A percentile compares a stretch with the other conserved stretches of the same genome.
Evolutionary conservation across 2,329 filamentous ascomycete genomes (phyloP).

Genomic region (Anthostomella pinea): DNA sequence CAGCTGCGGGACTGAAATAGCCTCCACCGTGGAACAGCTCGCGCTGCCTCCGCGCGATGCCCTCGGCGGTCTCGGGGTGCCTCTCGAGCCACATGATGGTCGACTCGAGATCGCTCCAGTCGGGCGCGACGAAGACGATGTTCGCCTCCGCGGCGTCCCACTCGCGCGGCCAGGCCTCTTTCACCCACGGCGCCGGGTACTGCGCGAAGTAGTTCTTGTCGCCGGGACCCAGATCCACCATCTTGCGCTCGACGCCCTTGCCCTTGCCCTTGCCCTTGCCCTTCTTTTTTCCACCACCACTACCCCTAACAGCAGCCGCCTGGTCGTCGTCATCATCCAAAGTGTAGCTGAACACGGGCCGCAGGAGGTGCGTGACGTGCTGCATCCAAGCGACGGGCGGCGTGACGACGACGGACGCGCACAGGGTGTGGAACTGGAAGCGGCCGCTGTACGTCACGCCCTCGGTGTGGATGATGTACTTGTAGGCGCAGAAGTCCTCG

Average conservation of each 20-base stretch:
- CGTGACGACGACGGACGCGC: constrained; percentile 45
- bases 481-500: constrained; percentile 50
- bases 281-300: too few species aligned
- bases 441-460: constrained; percentile 52
- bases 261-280: too few species aligned
- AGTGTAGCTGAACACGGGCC: constrained; percentile 41
- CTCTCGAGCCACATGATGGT: constrained; percentile 44
- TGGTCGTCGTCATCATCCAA: too few species aligned
- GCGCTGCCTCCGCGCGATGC: constrained; percentile 47
- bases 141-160: constrained; percentile 24
- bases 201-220: constrained; percentile 1
- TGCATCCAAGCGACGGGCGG: constrained; percentile 48
- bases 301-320: too few species aligned
- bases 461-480: constrained; percentile 52
- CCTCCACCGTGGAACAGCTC: constrained; percentile 41
- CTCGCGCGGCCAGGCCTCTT: constrained; percentile 37
- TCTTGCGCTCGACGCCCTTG: constrained; percentile 10
- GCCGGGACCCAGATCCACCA: constrained; percentile 3
- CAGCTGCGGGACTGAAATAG: constrained; percentile 48
- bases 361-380: constrained; percentile 47
- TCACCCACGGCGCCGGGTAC: constrained; percentile 30
- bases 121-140: constrained; percentile 47
- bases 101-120: constrained; percentile 50
- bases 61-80: constrained; percentile 41
- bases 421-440: constrained; percentile 51